Base-by-base conservation (phyloP, 73 alveolate species). In the Diophrys sp. region DNA sequence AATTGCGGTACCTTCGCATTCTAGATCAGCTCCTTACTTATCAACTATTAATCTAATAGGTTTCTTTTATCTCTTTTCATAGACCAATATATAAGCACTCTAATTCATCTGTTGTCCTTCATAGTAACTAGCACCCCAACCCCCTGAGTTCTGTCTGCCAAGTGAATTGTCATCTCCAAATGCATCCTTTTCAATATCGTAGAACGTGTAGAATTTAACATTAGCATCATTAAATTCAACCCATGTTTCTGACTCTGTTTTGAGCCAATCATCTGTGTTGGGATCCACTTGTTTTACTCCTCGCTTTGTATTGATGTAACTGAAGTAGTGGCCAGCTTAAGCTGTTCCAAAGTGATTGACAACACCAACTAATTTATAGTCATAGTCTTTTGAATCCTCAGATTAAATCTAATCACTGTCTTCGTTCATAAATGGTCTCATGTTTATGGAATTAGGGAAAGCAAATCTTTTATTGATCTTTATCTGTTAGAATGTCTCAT, bases 81-180 rank as follows among this genome's bases (percentile, higher is more conserved):
- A 97, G 23, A 97, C 95, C 74, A 97, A 85, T 97, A 97, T 96
- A 82, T 96, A 97, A 23, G 99, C 99, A 93, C 93, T 97, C 53
- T 93, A 72, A 84, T 57, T 67, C 5, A n/a, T n/a, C n/a, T n/a
- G n/a, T 73, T 0, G 26, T 67, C 70, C 25, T 81, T 29, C 74
- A 30, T 25, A 23, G 25, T 18, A 5, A 0, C 24, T 67, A 1
- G 26, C 34, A 1, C 1, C 24, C 44, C 69, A 54, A 5, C 14
- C 44, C 1, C 79, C 44, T 23, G 33, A 23, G n/a, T 73, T 72
- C 18, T 44, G 54, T 80, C 93, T 33, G 78, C 31, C 44, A 30
- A 25, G 56, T 33, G 55, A 23, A 67, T 33, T 33, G 82, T 83
- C 87, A 77, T 98, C 97, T 82, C 98, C 99, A 92, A 96, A 92